Evolutionary conservation across 2,329 filamentous ascomycete genomes (phyloP), one percentile per base, ranked within the genome.

Genomic region (Venturia nashicola): DNA sequence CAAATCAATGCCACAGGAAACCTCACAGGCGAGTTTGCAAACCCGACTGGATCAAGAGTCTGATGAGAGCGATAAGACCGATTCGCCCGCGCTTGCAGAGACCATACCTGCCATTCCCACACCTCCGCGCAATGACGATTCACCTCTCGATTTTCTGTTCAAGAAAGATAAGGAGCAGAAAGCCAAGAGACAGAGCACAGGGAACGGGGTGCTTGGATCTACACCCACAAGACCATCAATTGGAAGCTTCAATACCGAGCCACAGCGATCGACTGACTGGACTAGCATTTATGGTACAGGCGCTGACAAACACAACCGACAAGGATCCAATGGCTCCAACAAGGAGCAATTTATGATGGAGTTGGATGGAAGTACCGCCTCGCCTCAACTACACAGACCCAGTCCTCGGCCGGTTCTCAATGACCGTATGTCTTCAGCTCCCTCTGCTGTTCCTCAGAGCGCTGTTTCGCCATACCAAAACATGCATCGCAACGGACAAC

Each of bases 81-180:
- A 79, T 66, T 82, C 82, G 32, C 79, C 78, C 14, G 83, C 71
- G 75, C 78, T 68, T 76, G 81, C 70, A 18, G 73, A 77, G 40
- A 66, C 71, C 1, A 69, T 73, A n/a, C 73, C 74, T 18, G 74
- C 76, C 18, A 59, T 34, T 12, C 23, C 32, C 34, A 32, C 32
- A 27, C 48, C 59, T 57, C 39, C 55, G 20, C 61, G 42, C 12
- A 39, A 27, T 14, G 51, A 80, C 64, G 84, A 90, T 66, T 95
- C 91, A 12, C 91, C 92, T 0, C 80, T 97, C 5, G 92, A 97
- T 70, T 83, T 96, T 67, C 87, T 97, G 72, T 97, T 97, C 79
- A 87, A 88, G 66, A 91, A 91, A 42, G 89, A 96, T 69, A 84
- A 89, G 61, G 87, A 89, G 66, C 89, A 94, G 74, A 88, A 86